Conservation (phyloP, 2,329 filamentous ascomycete species). For the Lecanicillium sp. region DNA sequence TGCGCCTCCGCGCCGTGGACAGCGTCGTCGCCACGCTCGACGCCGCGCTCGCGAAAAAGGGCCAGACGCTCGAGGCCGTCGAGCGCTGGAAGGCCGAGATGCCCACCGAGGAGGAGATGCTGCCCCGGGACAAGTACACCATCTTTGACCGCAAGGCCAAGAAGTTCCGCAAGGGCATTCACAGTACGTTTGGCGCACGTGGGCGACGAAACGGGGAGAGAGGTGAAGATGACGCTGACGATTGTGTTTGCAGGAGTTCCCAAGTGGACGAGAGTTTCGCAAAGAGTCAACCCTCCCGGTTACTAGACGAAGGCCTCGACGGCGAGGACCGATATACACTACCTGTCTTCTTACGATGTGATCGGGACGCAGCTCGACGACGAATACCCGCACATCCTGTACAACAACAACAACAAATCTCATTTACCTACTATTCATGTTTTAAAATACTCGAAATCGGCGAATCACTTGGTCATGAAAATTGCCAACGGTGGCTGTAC, state of each 20-base stretch:
- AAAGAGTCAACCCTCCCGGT: conserved; percentile 88
- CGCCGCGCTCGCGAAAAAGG: conserved; percentile 67
- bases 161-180: conserved; percentile 92
- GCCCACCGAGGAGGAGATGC: conserved; percentile 93
- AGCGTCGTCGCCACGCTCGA: conserved; percentile 78
- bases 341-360: conserved; percentile 3
- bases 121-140: conserved; percentile 94
- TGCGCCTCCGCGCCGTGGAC: conserved; percentile 80
- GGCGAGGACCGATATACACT: neutral
- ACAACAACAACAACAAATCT: conserved; percentile 6
- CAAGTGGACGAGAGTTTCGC: conserved; percentile 94
- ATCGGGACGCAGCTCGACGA: too few relatives aligned
- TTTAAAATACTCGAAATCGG: neutral
- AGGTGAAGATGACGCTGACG: too few relatives aligned
- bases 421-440: conserved; percentile 7
- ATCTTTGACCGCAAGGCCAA: conserved; percentile 96
- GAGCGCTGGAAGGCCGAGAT: conserved; percentile 93
- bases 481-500: conserved; percentile 9
- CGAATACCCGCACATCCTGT: conserved; percentile 11
- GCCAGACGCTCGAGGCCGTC: conserved; percentile 67
- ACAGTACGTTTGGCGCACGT: conserved; percentile 60
- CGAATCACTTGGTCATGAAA: neutral
- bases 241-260: conserved; percentile 55
- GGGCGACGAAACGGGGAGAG: neutral
- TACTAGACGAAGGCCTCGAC: conserved; percentile 51